Conservation (phyloP, 1,284 basidiomycete species). For the Sanghuangporus weigelae region DNA sequence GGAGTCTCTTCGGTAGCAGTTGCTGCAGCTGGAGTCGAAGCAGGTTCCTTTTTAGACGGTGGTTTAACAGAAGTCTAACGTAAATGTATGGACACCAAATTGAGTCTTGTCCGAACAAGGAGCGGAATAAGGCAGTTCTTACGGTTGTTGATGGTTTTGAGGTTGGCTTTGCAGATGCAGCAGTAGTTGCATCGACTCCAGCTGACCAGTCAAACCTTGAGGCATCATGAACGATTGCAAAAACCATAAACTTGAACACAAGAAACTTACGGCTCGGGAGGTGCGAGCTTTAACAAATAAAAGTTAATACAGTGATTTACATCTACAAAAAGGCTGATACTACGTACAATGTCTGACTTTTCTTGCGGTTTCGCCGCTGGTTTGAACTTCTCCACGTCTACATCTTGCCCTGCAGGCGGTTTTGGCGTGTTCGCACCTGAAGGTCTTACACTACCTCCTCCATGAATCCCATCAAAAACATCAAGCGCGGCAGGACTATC, state of each 20-base stretch:
- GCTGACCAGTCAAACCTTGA: constrained; percentile 14
- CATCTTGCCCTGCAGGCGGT: neutral
- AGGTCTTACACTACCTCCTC: constrained; percentile 6
- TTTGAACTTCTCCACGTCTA: neutral
- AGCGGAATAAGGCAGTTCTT: neutral
- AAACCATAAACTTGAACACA: neutral
- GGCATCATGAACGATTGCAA: neutral
- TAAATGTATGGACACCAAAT: neutral
- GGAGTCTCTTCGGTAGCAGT: constrained; percentile 17
- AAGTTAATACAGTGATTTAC: neutral
- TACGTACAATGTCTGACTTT: constrained; percentile 21
- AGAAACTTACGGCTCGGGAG: constrained; percentile 41
- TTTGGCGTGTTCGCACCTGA: constrained; percentile 4
- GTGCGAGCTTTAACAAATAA: constrained; percentile 30
- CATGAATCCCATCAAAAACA: constrained; percentile 38
- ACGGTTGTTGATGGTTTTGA: neutral
- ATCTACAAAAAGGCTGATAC: neutral
- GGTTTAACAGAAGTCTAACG: constrained; percentile 4
- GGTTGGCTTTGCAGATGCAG: neutral
- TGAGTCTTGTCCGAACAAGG: neutral
- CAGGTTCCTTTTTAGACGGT: neutral
- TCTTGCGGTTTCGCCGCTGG: neutral
- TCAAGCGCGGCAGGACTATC: constrained; percentile 45
- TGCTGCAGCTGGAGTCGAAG: constrained; percentile 6
- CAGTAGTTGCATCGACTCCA: constrained; percentile 8